A percentile compares a stretch with the other conserved stretches of the same genome.
These are phyloP conservation scores for Stereocaulon alpinum DNA, from an alignment of 495 filamentous ascomycete genomes.

Conservation along the genomic window DNA sequence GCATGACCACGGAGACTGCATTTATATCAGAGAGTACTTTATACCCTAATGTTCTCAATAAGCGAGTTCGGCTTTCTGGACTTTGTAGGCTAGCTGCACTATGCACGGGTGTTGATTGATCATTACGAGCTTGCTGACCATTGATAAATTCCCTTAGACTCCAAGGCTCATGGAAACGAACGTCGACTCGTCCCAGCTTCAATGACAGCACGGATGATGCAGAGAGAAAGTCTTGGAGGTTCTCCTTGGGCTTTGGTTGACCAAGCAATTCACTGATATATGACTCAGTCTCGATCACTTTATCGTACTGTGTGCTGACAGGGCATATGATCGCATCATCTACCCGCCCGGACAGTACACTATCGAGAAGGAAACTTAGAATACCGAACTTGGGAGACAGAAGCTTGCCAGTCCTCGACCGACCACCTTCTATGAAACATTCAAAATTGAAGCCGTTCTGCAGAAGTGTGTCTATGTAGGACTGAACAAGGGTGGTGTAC, in stretches of 20 bases:
- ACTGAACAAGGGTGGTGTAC: slow-evolving; percentile 82
- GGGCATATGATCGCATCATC: slow-evolving; percentile 87
- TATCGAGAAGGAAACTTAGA: slow-evolving; percentile 81
- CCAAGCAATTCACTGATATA: slow-evolving; percentile 92
- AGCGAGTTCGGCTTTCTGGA: slow-evolving; percentile 43
- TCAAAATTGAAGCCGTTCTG: slow-evolving; percentile 88
- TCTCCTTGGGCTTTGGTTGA: slow-evolving; percentile 89
- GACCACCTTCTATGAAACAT: slow-evolving; percentile 92
- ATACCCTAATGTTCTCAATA: slow-evolving; percentile 79
- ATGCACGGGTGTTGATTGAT: slow-evolving; percentile 18
- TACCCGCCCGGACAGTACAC: slow-evolving; percentile 75
- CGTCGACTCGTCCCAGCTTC: slow-evolving; percentile 82
- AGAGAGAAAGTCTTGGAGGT: slow-evolving; percentile 74
- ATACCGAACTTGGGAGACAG: slow-evolving; percentile 95
- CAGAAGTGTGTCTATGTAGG: slow-evolving; percentile 88
- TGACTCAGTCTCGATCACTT: slow-evolving; percentile 94
- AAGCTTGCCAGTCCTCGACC: slow-evolving; percentile 87
- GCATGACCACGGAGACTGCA: slow-evolving; percentile 92
- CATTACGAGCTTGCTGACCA: slow-evolving; percentile 51
- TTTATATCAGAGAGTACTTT: slow-evolving; percentile 91
- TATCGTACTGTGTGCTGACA: slow-evolving; percentile 96
- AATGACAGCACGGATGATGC: slow-evolving; percentile 83
- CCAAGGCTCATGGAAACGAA: slow-evolving; percentile 94
- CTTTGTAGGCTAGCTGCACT: slow-evolving; percentile 28
- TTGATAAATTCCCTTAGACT: slow-evolving; percentile 69